Conservation (phyloP, 495 filamentous ascomycete genomes). For the Trichoderma orchidacearum region DNA sequence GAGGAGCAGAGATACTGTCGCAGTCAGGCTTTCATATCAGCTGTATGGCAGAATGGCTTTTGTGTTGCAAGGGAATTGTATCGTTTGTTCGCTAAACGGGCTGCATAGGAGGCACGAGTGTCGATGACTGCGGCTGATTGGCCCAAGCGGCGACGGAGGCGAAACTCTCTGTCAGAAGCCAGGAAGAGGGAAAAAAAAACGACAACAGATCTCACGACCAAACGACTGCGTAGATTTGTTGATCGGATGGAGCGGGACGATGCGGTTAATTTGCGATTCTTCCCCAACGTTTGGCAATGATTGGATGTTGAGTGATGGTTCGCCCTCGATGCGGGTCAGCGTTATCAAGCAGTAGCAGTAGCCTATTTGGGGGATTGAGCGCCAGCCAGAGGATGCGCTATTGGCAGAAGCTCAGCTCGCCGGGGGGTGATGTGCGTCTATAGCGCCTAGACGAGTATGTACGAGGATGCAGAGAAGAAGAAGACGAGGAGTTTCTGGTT, state of each 20-base stretch:
- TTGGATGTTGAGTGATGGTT: not conserved
- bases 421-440: no score
- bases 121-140: not conserved
- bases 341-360: not conserved
- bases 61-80: no score
- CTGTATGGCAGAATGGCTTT: no score
- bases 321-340: not conserved
- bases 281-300: not conserved
- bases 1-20: no score
- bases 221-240: not conserved
- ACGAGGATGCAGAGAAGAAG: no score
- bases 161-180: not conserved
- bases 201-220: not conserved
- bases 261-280: not conserved
- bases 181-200: not conserved
- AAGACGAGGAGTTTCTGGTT: no score
- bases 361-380: not conserved
- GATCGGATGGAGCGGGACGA: conserved; percentile 1
- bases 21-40: no score
- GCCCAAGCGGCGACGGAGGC: not conserved
- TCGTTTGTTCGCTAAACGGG: not conserved
- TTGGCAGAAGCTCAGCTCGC: not conserved
- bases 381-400: not conserved
- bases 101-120: not conserved
- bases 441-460: no score